A percentile compares a stretch with the other conserved stretches of the same genome.
phyloP scores from a whole-genome alignment of 345 rosid species.

The Heritiera fomes region DNA sequence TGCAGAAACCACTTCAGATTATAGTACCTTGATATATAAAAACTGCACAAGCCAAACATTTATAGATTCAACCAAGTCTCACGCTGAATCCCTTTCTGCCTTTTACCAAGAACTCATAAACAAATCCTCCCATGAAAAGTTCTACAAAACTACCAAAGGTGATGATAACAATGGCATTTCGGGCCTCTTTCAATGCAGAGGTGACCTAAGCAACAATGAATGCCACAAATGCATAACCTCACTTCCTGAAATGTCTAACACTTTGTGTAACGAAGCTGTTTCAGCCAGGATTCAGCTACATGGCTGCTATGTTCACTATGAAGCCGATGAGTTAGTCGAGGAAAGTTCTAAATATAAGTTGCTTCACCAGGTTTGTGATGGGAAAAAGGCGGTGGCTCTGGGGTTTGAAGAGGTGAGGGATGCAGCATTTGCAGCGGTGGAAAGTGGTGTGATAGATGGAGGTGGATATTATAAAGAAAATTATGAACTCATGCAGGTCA shows the following conservation, averaged over 20 bases:
- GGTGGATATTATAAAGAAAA: conserved; percentile 44
- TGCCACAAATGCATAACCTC: conserved; percentile 55
- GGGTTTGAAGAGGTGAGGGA: conserved; percentile 51
- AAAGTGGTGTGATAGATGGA: conserved; percentile 36
- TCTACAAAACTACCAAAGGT: conserved; percentile 55
- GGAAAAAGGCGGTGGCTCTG: conserved; percentile 29
- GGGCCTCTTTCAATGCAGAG: conserved; percentile 71
- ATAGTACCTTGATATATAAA: conserved; percentile 46
- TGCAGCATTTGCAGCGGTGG: conserved; percentile 39
- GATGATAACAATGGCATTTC: conserved; percentile 42
- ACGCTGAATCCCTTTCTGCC: conserved; percentile 36
- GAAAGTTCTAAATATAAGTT: conserved; percentile 32
- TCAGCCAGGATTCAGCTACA: conserved; percentile 64
- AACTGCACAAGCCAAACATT: conserved; percentile 40
- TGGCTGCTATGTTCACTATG: conserved; percentile 67
- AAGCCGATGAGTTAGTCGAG: conserved; percentile 37
- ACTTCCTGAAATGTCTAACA: conserved; percentile 40
- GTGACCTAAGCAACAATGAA: conserved; percentile 43
- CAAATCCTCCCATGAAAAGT: conserved; percentile 50
- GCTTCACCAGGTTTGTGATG: conserved; percentile 54
- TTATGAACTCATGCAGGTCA: conserved; percentile 41
- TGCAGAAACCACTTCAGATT: conserved; percentile 34
- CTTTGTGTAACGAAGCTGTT: conserved; percentile 42
- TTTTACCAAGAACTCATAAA: conserved; percentile 48
- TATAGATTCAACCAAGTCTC: conserved; percentile 30